Conservation (phyloP, 2,329 filamentous ascomycete genomes). For the Colletotrichum sp. region DNA sequence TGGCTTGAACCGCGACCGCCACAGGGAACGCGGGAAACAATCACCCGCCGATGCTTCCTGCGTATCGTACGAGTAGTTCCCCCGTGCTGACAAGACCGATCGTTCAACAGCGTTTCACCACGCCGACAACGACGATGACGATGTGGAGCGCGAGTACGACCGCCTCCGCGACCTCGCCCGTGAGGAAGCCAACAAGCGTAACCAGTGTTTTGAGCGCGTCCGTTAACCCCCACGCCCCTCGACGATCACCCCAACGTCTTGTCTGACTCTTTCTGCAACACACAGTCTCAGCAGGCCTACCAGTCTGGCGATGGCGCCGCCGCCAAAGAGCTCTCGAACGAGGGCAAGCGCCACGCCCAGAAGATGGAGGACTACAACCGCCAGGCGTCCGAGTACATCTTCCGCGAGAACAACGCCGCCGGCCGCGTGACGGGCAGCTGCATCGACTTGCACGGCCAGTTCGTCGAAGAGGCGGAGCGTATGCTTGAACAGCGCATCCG, state of each 20-base stretch:
- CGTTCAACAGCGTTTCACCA: slow-evolving; percentile 74
- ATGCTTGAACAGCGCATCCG: slow-evolving; percentile 87
- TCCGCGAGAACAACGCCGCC: slow-evolving; percentile 88
- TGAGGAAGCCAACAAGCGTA: slow-evolving; percentile 79
- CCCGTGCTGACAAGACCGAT: not conserved
- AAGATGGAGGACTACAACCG: slow-evolving; percentile 89
- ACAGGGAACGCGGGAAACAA: not conserved
- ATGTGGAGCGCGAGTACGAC: slow-evolving; percentile 88
- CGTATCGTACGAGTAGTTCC: not conserved
- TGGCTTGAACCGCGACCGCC: slow-evolving; percentile 5
- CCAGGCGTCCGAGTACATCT: slow-evolving; percentile 92
- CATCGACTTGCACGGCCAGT: slow-evolving; percentile 94
- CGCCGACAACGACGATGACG: slow-evolving; percentile 63
- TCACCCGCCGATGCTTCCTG: not conserved
- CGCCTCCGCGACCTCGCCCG: slow-evolving; percentile 84
- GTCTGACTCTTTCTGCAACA: not conserved
- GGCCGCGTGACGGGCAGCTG: slow-evolving; percentile 79
- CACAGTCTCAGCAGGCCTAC: slow-evolving; percentile 80
- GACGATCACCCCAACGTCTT: not conserved
- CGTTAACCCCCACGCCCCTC: slow-evolving; percentile 24
- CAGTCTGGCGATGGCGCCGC: slow-evolving; percentile 77
- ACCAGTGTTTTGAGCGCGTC: slow-evolving; percentile 77
- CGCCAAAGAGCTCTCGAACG: slow-evolving; percentile 84
- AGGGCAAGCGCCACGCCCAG: slow-evolving; percentile 83
- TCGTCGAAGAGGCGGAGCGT: slow-evolving; percentile 91